Base-by-base conservation (phyloP, 495 filamentous ascomycete genomes). In the Hypoxylon fuscum region DNA sequence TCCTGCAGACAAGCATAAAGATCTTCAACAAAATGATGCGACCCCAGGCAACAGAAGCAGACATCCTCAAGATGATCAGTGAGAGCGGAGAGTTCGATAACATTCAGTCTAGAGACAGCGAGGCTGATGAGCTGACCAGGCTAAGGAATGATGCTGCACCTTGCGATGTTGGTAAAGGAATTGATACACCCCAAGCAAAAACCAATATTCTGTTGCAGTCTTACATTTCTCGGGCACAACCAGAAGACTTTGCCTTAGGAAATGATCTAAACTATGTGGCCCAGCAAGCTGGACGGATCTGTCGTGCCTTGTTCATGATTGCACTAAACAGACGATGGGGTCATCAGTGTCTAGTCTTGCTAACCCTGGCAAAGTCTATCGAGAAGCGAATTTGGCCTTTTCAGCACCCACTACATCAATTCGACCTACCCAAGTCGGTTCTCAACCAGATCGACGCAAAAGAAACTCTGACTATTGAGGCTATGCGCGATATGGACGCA, bases 31-130 rank as follows among this genome's bases (percentile, higher is more conserved):
- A 84, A 6, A 83, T 91, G 82, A 98, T 99, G 94, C 81, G 84
- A 18, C 86, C 90, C 11, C 81, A 80, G 9, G 85, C 92, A 5
- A 88, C 87, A 1, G 96, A 97, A 75, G 90, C 91, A 15, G 94
- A 98, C 70, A 87, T 96, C 22, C 78, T 99, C 22, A 87, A 87
- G 60, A 97, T 98, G 93, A 92, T 99, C 67, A 92, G 91, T 70
- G 88, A 92, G 85, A 96, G 92, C 64, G 92, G 92, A 41, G 95
- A 99, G 77, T 99, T 99, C 59, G 90, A 97, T 74, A 96, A 98
- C 57, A 93, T 99, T 50, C 93, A 97, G 72, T 89, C 88, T 5
- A 79, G 95, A 31, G 96, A 99, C 29, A 94, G 66, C 50, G 95
- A 99, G 70, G 83, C 87, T 7, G 85, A 88, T 46, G 95, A 98